Percentiles rank a stretch among this genome's conserved stretches.
Conservation (phyloP, 495 filamentous ascomycete species). For the Xylaria acuta region DNA sequence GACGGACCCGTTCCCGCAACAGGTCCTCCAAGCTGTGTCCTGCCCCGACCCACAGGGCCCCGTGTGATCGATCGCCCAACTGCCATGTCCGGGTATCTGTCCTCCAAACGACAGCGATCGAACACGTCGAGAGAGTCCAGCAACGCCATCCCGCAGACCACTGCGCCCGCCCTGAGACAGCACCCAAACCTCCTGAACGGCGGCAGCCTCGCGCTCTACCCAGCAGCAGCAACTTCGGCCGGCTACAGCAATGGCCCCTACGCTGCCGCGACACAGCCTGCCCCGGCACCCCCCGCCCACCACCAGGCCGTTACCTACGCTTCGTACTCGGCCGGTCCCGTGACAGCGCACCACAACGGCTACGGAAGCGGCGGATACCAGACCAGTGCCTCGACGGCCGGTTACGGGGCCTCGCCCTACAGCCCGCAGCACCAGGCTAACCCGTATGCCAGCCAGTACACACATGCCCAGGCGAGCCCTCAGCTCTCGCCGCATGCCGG, state of each 20-base stretch:
- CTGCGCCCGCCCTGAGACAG: conserved; percentile 23
- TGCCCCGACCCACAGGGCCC: conserved; percentile 3
- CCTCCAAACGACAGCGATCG: conserved; percentile 45
- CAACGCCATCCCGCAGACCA: conserved; percentile 34
- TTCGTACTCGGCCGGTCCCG: conserved; percentile 37
- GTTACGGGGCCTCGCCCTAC: conserved; percentile 36
- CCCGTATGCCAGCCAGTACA: conserved; percentile 37
- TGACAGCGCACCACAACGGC: conserved; percentile 37
- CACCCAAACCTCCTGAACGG: conserved; percentile 27
- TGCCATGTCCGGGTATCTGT: conserved; percentile 44
- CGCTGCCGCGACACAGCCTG: conserved; percentile 30
- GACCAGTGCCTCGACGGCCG: conserved; percentile 28
- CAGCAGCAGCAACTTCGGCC: conserved; percentile 30
- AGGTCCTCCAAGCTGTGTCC: not conserved
- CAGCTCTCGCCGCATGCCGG: conserved; percentile 36
- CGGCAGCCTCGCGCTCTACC: conserved; percentile 30
- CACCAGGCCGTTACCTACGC: conserved; percentile 34
- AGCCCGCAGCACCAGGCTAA: conserved; percentile 39
- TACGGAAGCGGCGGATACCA: conserved; percentile 38
- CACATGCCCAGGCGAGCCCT: conserved; percentile 36
- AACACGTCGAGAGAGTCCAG: conserved; percentile 43
- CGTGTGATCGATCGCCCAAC: conserved; percentile 30
- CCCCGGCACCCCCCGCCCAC: conserved; percentile 31
- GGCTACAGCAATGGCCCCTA: conserved; percentile 42
- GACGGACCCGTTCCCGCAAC: not conserved